Evolutionary conservation across 2,329 filamentous ascomycete species (phyloP), one percentile per base, ranked within the genome.

Genomic region (Colletotrichum phormii): DNA sequence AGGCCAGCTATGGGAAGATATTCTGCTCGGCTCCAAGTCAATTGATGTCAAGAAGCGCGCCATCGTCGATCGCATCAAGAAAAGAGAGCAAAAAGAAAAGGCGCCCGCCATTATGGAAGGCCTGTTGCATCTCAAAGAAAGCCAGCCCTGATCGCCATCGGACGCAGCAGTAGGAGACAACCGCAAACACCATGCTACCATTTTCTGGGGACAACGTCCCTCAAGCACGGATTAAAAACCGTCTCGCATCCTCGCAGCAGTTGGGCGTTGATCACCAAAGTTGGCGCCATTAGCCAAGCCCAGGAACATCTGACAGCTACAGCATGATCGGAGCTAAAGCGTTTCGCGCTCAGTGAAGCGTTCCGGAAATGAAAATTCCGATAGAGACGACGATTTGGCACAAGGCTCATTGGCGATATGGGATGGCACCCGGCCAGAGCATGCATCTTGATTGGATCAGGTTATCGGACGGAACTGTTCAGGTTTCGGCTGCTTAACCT

Each of bases 1-100:
- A 51, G 67, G 63, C 46, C 73, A 74, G 67, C 76, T 77, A 18
- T 64, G 81, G 22, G 78, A 79, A 37, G 74, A 75, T 5, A 58
- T 74, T 31, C 69, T 75, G 0, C 73, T 75, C 24, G 74, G 74
- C 35, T 59, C 53, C 35, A 72, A 72, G 57, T 65, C 74, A 1
- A 15, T 66, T 60, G 74, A 74, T 29, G 55, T 55, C 22, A 59
- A 51, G n/a, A 72, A 54, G 49, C 59, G 73, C 29, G 67, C 71
- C 12, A 66, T 68, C 9, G 46, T 49, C 7, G 75, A 75, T 5
- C 71, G 74, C 5, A 62, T 62, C 1, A 24, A 59, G 6, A 58
- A 51, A 2, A 69, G 69, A 15, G 49, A 63, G 24, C n/a, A 63
- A n/a, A 62, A 46, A 13, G 42, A 59, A 11, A 26, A 66, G 3